Evolutionary conservation across 208 protist species (phyloP), one percentile per base, ranked within the genome.

Genomic region (Crithidia sp.): DNA sequence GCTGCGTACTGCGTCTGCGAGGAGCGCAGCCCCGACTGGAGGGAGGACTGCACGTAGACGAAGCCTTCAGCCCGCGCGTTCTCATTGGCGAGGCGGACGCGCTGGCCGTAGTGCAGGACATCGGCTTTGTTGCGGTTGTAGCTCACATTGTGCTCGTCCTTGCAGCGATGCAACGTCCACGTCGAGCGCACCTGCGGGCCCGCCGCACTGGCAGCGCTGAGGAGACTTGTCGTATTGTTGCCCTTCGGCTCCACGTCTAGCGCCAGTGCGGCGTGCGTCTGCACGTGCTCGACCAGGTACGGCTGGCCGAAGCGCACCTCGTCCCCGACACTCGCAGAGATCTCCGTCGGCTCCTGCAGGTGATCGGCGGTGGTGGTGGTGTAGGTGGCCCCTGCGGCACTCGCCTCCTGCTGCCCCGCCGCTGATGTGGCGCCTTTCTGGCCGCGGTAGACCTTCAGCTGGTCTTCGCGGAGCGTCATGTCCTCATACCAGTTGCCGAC

Each of bases 401-500:
- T 55, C 28, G 37, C 49, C 17, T 74, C 68, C 2, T 57, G 67
- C 12, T 68, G 59, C n/a, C 19, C 47, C 44, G 49, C 7, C 37
- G 74, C 67, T 17, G 59, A 37, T 1, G 44, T 9, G 12, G 45
- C 19, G 39, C 47, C 47, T 39, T 67, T 67, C 36, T 65, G 76
- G 10, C 54, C 28, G 36, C 81, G 80, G 84, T 93, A 96, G 54
- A 89, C 71, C 49, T 65, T 78, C 43, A 94, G 74, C 65, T 90
- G 87, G 59, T 93, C 90, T 62, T 94, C 86, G 53, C 76, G 82
- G 44, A 86, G 67, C 5, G 79, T 79, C 78, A 92, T 88, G 60
- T 97, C 91, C 67, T 97, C 91, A 19, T 88, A 84, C 91, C 93
- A 97, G 69, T 97, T 97, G 7, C 93, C 93, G 19, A 95, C 76